A percentile compares a stretch with the other conserved stretches of the same genome.
Evolutionary conservation across 2,329 filamentous ascomycete genomes (phyloP).

Genomic region (Allantophomopsis lycopodina): DNA sequence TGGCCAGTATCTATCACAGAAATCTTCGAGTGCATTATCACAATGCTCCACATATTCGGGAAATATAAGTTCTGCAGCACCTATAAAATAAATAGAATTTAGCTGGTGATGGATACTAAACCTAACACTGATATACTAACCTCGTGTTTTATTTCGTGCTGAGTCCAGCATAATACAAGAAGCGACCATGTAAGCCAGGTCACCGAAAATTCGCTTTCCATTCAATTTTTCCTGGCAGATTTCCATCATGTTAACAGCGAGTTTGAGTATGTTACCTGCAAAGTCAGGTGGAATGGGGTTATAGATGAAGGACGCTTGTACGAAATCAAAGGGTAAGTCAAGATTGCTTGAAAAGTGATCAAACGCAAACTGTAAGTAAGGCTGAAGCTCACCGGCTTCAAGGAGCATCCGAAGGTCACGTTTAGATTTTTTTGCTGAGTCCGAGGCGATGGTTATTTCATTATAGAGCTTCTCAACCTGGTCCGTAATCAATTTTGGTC

Average conservation of each 20-base stretch:
- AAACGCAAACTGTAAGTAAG: slow-evolving; percentile 32
- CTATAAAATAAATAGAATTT: no score
- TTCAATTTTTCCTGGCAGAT: slow-evolving; percentile 10
- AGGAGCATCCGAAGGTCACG: slow-evolving; percentile 30
- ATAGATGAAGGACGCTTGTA: slow-evolving; percentile 26
- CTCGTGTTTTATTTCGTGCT: slow-evolving; percentile 20
- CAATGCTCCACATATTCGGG: slow-evolving; percentile 26
- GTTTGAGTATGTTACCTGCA: slow-evolving; percentile 32
- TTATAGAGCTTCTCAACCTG: slow-evolving; percentile 31
- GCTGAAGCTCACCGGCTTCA: slow-evolving; percentile 28
- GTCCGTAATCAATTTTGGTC: slow-evolving; percentile 31
- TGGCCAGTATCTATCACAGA: slow-evolving; percentile 29
- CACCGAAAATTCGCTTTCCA: slow-evolving; percentile 23
- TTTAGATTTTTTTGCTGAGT: slow-evolving; percentile 26
- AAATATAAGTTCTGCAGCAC: slow-evolving; percentile 15
- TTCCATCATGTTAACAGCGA: slow-evolving; percentile 26
- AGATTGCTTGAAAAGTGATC: slow-evolving; percentile 31
- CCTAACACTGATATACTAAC: no score
- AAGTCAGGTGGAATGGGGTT: slow-evolving; percentile 33
- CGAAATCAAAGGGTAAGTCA: slow-evolving; percentile 34
- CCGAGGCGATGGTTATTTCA: slow-evolving; percentile 25
- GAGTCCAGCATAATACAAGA: slow-evolving; percentile 35
- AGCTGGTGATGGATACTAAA: no score
- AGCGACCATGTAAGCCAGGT: slow-evolving; percentile 31
- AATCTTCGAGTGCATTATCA: slow-evolving; percentile 27